Percentiles rank a stretch among this genome's conserved stretches.
These are phyloP conservation scores for Pseudocercospora cruenta DNA, from an alignment of 2,329 filamentous ascomycete genomes.

Conservation along the genomic window DNA sequence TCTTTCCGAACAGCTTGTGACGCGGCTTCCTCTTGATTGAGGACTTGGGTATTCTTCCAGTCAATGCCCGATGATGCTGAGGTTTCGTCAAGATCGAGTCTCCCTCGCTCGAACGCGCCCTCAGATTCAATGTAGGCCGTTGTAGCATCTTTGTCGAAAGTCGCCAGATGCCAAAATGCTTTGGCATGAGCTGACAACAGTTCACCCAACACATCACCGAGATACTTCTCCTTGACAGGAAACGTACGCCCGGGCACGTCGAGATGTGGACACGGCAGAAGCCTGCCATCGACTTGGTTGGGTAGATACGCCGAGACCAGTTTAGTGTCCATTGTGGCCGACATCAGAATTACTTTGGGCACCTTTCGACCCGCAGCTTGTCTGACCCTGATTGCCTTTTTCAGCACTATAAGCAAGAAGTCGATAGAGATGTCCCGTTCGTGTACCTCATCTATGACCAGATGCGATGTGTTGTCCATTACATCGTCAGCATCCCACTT, in stretches of 20 bases:
- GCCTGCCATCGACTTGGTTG: slow-evolving; percentile 37
- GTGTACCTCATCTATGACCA: slow-evolving; percentile 58
- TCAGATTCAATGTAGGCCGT: slow-evolving; percentile 29
- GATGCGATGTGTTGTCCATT: slow-evolving; percentile 50
- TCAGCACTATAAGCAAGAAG: slow-evolving; percentile 52
- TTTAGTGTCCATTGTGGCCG: slow-evolving; percentile 51
- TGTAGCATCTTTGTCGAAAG: slow-evolving; percentile 15
- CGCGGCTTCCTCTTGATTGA: slow-evolving; percentile 26
- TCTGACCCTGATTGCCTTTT: slow-evolving; percentile 45
- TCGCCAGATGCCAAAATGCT: slow-evolving; percentile 22
- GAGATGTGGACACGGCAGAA: slow-evolving; percentile 45
- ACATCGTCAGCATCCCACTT: slow-evolving; percentile 44
- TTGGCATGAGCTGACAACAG: slow-evolving; percentile 33
- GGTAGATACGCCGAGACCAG: slow-evolving; percentile 52
- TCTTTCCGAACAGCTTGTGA: slow-evolving; percentile 40
- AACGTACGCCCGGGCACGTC: slow-evolving; percentile 51
- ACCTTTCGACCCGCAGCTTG: slow-evolving; percentile 36
- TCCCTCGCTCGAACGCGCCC: slow-evolving; percentile 25
- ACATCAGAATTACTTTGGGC: slow-evolving; percentile 55
- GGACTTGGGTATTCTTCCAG: slow-evolving; percentile 42
- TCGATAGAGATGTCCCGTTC: slow-evolving; percentile 52
- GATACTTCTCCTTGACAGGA: slow-evolving; percentile 48
- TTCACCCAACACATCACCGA: slow-evolving; percentile 45
- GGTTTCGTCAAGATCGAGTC: neutral
- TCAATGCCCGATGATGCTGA: slow-evolving; percentile 40